A percentile compares a stretch with the other conserved stretches of the same genome.
phyloP scores from a whole-genome alignment of 768 basidiomycete genomes.

The Amanita rubescens region DNA sequence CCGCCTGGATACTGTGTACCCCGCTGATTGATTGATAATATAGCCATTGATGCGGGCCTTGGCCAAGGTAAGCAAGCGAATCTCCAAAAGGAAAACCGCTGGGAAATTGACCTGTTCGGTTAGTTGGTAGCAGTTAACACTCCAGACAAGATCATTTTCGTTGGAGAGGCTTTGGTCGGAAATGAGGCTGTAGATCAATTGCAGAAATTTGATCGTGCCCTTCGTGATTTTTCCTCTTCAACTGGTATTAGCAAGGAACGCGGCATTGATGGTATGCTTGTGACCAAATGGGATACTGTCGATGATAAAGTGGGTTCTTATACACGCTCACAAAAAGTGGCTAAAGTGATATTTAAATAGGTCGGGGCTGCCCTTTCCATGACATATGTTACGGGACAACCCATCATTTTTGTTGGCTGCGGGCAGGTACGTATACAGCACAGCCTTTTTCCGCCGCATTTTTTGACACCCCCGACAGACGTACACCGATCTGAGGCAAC shows the following conservation, averaged over 20 bases:
- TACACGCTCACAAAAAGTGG: neutral
- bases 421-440: slow-evolving; percentile 63
- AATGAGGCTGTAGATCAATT: slow-evolving; percentile 99
- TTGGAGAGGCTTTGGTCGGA: slow-evolving; percentile 96
- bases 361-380: slow-evolving; percentile 97
- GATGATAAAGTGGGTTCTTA: slow-evolving; percentile 88
- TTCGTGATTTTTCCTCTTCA: slow-evolving; percentile 85
- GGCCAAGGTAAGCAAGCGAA: slow-evolving; percentile 62
- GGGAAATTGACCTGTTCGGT: neutral
- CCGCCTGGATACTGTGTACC: neutral
- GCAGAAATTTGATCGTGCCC: slow-evolving; percentile 90
- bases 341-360: slow-evolving; percentile 31
- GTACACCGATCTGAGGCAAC: slow-evolving; percentile 89
- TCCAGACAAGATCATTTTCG: slow-evolving; percentile 97
- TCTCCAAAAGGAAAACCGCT: neutral
- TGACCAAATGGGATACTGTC: slow-evolving; percentile 99
- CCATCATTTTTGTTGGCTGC: slow-evolving; percentile 96
- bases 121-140: slow-evolving; percentile 89
- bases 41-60: slow-evolving; percentile 96
- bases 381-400: slow-evolving; percentile 98
- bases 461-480: slow-evolving; percentile 44
- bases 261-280: slow-evolving; percentile 96
- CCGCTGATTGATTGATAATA: slow-evolving; percentile 4
- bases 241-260: slow-evolving; percentile 64
- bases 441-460: neutral